Evolutionary conservation across 176 grass and related monocot species (phyloP).

Genomic region (Musa beccarii): DNA sequence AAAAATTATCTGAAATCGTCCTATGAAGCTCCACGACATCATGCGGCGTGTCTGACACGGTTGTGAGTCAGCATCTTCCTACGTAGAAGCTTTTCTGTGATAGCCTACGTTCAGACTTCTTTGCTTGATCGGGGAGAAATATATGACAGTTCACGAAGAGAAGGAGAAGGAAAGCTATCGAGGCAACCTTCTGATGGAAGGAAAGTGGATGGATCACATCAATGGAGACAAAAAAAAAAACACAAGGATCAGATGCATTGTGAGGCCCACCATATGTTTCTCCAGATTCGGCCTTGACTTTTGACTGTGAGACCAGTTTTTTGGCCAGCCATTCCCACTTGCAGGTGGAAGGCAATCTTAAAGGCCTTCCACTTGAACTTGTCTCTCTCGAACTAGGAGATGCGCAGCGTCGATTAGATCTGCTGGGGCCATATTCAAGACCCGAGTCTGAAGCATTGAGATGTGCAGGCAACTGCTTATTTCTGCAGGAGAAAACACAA

Average conservation of each 20-base stretch:
- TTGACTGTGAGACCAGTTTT: neutral
- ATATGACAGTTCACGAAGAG: neutral
- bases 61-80: neutral
- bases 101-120: too few species aligned
- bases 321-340: neutral
- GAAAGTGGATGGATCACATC: slow-evolving; percentile 9
- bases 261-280: neutral
- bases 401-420: neutral
- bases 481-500: neutral
- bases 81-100: neutral
- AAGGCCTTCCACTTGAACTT: neutral
- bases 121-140: neutral
- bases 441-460: neutral
- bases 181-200: slow-evolving; percentile 1
- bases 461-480: neutral
- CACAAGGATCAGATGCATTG: neutral
- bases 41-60: neutral
- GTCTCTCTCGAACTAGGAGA: neutral
- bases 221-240: neutral
- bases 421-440: neutral
- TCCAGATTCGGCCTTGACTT: neutral
- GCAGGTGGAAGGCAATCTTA: neutral
- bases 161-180: neutral
- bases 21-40: neutral
- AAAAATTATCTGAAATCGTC: neutral